phyloP scores from a whole-genome alignment of 805 yeast genomes.

The Candida qinlingensis region DNA sequence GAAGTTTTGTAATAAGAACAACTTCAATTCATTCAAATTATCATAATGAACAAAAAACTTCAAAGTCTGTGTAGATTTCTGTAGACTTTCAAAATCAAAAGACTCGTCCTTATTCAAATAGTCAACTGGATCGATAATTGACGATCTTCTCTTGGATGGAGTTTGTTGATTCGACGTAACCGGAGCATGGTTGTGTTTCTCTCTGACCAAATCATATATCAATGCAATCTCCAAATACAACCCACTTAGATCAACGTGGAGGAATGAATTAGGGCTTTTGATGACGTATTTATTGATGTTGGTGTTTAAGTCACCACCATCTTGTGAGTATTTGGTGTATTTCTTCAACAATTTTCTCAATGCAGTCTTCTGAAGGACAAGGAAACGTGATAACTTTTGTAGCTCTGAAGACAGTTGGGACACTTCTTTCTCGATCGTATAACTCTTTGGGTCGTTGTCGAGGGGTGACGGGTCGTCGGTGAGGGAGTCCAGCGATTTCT shows the following conservation, averaged over 20 bases:
- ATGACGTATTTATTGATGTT: slow-evolving; percentile 30
- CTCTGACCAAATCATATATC: slow-evolving; percentile 44
- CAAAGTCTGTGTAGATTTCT: slow-evolving; percentile 32
- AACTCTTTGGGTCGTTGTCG: neutral
- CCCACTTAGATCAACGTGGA: slow-evolving; percentile 53
- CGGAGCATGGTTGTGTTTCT: slow-evolving; percentile 4
- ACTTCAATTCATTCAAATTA: slow-evolving; percentile 48
- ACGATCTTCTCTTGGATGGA: slow-evolving; percentile 8
- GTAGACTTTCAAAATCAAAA: slow-evolving; percentile 33
- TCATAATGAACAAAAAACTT: slow-evolving; percentile 56
- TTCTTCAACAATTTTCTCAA: slow-evolving; percentile 71
- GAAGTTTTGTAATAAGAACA: slow-evolving; percentile 40
- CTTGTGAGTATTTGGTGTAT: slow-evolving; percentile 41
- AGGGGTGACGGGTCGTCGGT: neutral
- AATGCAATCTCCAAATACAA: slow-evolving; percentile 56
- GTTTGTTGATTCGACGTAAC: neutral
- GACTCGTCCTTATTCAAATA: slow-evolving; percentile 19
- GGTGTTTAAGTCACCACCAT: slow-evolving; percentile 25
- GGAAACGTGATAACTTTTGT: slow-evolving; percentile 64
- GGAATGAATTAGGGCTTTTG: slow-evolving; percentile 49
- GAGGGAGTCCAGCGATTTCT: slow-evolving; percentile 25
- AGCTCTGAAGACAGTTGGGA: slow-evolving; percentile 41
- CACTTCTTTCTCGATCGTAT: slow-evolving; percentile 2
- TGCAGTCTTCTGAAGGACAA: slow-evolving; percentile 68
- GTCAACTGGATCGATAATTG: slow-evolving; percentile 13